Base-by-base conservation (phyloP, 352 stramenopile species). In the Pythium folliculosum region DNA sequence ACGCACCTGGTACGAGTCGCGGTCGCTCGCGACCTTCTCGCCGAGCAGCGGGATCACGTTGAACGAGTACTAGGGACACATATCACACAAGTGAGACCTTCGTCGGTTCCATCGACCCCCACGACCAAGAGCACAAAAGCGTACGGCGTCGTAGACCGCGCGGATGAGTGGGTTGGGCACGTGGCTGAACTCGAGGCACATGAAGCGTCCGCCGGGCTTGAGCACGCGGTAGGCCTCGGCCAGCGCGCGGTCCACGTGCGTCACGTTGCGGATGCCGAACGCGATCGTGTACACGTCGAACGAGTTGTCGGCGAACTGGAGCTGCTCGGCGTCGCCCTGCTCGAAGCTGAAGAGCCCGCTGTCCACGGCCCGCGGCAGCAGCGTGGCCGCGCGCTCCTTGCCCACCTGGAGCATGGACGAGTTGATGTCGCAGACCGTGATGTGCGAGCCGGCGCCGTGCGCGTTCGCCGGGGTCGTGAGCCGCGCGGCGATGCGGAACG, bases 251-350 rank as follows among this genome's bases (percentile, higher is more conserved):
- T 99, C 94, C 6, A 99, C 92, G 81, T 99, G 92, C 5, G 98
- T 99, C 25, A 98, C 95, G 77, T 99, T 99, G 21, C 98, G 86
- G 64, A 99, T 97, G 23, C 98, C 98, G 81, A 99, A 99, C 5
- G 97, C 96, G 75, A 99, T 99, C 17, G 97, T 99, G 74, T 99
- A 99, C 23, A 98, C 81, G 78, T 99, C 97, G 75, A 99, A 99
- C 44, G 88, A 92, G 74, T 98, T 89, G 72, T 97, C 85, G 48
- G 90, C 78, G 66, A 99, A 99, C 53, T 84, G 85, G 37, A 99
- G 82, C 56, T 89, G 76, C 83, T 99, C 96, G 3, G 98, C 98
- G 77, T 99, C 98, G 53, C 95, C 97, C 75, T 99, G 82, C 19
- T 96, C 80, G 83, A 97, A 99, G 27, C 76, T 75, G 66, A 96